These are phyloP conservation scores for Candida hungchunana DNA, from an alignment of 805 yeast genomes.

Conservation along the genomic window DNA sequence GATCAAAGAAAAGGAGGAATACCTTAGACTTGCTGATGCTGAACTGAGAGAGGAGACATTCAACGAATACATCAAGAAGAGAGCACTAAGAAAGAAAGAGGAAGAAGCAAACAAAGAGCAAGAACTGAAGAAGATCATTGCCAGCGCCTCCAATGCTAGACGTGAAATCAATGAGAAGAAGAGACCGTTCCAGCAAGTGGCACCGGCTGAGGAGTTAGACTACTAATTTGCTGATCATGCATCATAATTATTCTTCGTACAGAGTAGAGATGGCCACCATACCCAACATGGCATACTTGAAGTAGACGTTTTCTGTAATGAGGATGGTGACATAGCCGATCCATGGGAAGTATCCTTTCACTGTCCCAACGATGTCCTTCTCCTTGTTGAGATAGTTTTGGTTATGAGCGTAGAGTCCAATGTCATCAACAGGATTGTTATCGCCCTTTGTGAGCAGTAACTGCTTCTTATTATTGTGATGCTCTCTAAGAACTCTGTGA, in stretches of 20 bases:
- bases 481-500: constrained; percentile 89
- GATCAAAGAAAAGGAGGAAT: constrained; percentile 31
- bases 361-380: constrained; percentile 82
- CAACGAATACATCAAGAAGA: constrained; percentile 29
- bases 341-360: constrained; percentile 86
- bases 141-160: constrained; percentile 17
- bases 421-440: constrained; percentile 88
- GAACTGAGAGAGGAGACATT: constrained; percentile 28
- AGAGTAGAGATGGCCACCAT: constrained; percentile 67
- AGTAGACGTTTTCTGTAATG: constrained; percentile 82
- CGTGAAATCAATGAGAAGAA: constrained; percentile 12
- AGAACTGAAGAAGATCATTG: constrained; percentile 19
- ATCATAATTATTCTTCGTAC: constrained; percentile 41
- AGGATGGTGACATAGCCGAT: constrained; percentile 90
- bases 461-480: constrained; percentile 54
- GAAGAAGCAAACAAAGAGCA: constrained; percentile 20
- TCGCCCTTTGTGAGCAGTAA: constrained; percentile 91
- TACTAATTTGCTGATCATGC: constrained; percentile 20
- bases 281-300: constrained; percentile 75
- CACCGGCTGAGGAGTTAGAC: constrained; percentile 32
- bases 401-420: constrained; percentile 73
- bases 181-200: constrained; percentile 23
- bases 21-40: constrained; percentile 31
- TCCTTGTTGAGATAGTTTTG: constrained; percentile 74
- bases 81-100: constrained; percentile 24